A percentile compares a stretch with the other conserved stretches of the same genome.
These are phyloP conservation scores for Globisporangium cylindrosporum DNA, from an alignment of 352 stramenopile species.

Conservation along the genomic window DNA sequence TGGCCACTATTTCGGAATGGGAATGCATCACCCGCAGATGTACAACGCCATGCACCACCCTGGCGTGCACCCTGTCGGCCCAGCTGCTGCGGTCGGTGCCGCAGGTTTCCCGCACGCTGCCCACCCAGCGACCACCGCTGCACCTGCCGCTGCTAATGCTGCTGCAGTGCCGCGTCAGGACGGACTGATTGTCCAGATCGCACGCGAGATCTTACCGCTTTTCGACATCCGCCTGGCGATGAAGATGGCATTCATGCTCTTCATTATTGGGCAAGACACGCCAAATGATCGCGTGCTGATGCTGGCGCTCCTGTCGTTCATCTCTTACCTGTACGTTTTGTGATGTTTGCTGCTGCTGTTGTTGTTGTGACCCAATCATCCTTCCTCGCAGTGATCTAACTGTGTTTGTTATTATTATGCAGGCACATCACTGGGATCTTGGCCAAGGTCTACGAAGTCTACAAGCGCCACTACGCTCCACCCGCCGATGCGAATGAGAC, in stretches of 20 bases:
- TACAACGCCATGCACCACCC: slow-evolving; percentile 15
- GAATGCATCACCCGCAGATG: slow-evolving; percentile 17
- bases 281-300: slow-evolving; percentile 72
- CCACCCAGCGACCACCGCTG: slow-evolving; percentile 3
- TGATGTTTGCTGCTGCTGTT: not conserved
- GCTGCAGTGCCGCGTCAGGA: slow-evolving; percentile 15
- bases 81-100: not conserved
- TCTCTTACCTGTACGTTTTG: slow-evolving; percentile 58
- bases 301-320: slow-evolving; percentile 66
- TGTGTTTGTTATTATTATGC: not conserved
- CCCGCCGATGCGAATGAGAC: slow-evolving; percentile 14
- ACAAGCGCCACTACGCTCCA: slow-evolving; percentile 39
- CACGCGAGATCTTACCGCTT: slow-evolving; percentile 55
- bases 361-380: not conserved
- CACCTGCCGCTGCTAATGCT: slow-evolving; percentile 12
- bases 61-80: slow-evolving; percentile 5
- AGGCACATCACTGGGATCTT: slow-evolving; percentile 84
- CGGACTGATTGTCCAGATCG: slow-evolving; percentile 40
- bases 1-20: slow-evolving; percentile 33
- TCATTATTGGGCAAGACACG: slow-evolving; percentile 85
- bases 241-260: slow-evolving; percentile 89
- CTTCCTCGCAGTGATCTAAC: not conserved
- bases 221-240: slow-evolving; percentile 73
- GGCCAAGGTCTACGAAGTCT: slow-evolving; percentile 75
- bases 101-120: not conserved